Conservation (phyloP, 1,139 yeast species). For the Meyerozyma sp. region DNA sequence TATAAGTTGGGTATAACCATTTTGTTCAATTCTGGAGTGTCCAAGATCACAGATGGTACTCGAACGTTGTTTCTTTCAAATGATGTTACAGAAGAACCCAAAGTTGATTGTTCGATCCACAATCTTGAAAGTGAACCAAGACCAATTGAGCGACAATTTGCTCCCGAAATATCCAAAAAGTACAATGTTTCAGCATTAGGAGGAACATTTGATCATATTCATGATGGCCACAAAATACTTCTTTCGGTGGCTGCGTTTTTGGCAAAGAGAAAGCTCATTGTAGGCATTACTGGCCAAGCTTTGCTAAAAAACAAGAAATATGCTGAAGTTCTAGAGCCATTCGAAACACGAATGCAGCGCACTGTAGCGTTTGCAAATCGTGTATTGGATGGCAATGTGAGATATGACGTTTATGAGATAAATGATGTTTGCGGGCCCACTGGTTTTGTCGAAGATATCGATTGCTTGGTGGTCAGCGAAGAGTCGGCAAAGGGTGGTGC, state of each 20-base stretch:
- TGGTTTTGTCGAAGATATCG: conserved; percentile 67
- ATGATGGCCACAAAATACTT: conserved; percentile 89
- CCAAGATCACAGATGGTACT: background rate
- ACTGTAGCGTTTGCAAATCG: conserved; percentile 4
- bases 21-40: conserved; percentile 17
- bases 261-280: conserved; percentile 49
- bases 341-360: conserved; percentile 38
- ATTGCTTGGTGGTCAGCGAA: conserved; percentile 72
- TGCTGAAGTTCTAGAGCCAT: conserved; percentile 59
- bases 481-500: conserved; percentile 79
- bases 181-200: conserved; percentile 58
- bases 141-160: background rate
- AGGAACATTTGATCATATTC: conserved; percentile 96
- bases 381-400: conserved; percentile 46
- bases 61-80: background rate
- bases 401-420: conserved; percentile 48
- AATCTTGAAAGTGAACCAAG: background rate
- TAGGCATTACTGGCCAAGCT: conserved; percentile 83
- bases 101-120: conserved; percentile 1
- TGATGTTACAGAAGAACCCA: conserved; percentile 1
- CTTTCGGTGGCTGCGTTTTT: conserved; percentile 69
- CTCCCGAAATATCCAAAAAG: background rate
- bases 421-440: conserved; percentile 95
- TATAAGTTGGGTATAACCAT: conserved; percentile 29
- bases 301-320: conserved; percentile 71